Evolutionary conservation across 1,284 basidiomycete species (phyloP), one percentile per base, ranked within the genome.

Genomic region (Retiboletus fuscus): DNA sequence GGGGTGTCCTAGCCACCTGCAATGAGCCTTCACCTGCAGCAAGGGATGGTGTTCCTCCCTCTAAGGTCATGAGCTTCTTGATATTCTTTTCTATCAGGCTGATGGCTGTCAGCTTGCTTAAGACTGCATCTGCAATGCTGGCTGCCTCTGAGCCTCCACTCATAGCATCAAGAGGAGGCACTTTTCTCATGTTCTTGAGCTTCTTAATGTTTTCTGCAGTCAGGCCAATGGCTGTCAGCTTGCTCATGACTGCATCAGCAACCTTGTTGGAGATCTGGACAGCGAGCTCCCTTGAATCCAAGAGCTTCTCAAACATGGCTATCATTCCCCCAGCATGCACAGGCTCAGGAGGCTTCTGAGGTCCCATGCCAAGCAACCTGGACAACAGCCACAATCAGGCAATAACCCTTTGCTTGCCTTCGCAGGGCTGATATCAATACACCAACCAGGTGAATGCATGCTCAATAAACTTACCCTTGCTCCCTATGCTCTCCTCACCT

Each of bases 371-470:
- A 1, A 71, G 15, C 4, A 71, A 7, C 13, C 49, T 69, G 5
- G 67, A 68, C 73, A n/a, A n/a, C n/a, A n/a, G n/a, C n/a, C n/a
- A n/a, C n/a, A n/a, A n/a, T n/a, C n/a, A n/a, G n/a, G n/a, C 73
- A 74, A 72, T 44, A 61, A 60, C 61, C 34, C 55, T 64, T 18
- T 13, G 57, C 34, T 72, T 72, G 3, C 55, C 70, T 68, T 61
- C 39, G 24, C 12, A 12, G n/a, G 43, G 30, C 11, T 34, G 10
- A 12, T 58, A 16, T 66, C 16, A 58, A 12, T 3, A 12, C 3
- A 11, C n/a, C n/a, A n/a, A n/a, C n/a, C n/a, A n/a, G n/a, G n/a
- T n/a, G n/a, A n/a, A n/a, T n/a, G n/a, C n/a, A n/a, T n/a, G n/a
- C n/a, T n/a, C n/a, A n/a, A n/a, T n/a, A n/a, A n/a, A n/a, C n/a